phyloP scores from a whole-genome alignment of 805 yeast genomes.

The Pichia nanzhaoensis region DNA sequence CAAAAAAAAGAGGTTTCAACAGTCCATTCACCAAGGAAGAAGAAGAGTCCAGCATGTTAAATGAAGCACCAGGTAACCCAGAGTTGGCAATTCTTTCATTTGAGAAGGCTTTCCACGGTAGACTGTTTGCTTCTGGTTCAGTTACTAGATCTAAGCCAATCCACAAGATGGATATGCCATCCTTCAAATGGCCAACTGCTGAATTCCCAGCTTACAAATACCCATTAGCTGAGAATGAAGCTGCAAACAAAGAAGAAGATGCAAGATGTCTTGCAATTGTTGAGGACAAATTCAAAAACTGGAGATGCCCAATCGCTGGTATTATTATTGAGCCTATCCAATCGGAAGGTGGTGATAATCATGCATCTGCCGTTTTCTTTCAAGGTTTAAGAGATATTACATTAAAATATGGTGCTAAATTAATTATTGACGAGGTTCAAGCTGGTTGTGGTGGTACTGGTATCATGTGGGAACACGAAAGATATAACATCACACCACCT shows the following conservation, averaged over 20 bases:
- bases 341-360: conserved; percentile 90
- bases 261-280: conserved; percentile 71
- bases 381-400: conserved; percentile 78
- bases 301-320: conserved; percentile 81
- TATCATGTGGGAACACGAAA: conserved; percentile 82
- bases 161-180: conserved; percentile 88
- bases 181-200: conserved; percentile 96
- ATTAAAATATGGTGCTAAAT: conserved; percentile 57
- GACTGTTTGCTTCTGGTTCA: conserved; percentile 86
- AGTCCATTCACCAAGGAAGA: conserved; percentile 64
- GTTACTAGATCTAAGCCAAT: conserved; percentile 92
- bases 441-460: conserved; percentile 91
- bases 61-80: conserved; percentile 84
- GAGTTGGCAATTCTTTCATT: conserved; percentile 80
- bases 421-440: conserved; percentile 83
- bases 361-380: conserved; percentile 71
- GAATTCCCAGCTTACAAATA: conserved; percentile 72
- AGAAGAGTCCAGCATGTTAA: conserved; percentile 66
- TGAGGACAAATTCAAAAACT: conserved; percentile 58
- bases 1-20: conserved; percentile 56
- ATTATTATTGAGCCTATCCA: conserved; percentile 86
- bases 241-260: conserved; percentile 65
- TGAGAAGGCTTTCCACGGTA: conserved; percentile 88
- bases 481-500: conserved; percentile 65
- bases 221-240: conserved; percentile 86